phyloP scores from a whole-genome alignment of 768 basidiomycete species.

The Russula dissimulans region DNA sequence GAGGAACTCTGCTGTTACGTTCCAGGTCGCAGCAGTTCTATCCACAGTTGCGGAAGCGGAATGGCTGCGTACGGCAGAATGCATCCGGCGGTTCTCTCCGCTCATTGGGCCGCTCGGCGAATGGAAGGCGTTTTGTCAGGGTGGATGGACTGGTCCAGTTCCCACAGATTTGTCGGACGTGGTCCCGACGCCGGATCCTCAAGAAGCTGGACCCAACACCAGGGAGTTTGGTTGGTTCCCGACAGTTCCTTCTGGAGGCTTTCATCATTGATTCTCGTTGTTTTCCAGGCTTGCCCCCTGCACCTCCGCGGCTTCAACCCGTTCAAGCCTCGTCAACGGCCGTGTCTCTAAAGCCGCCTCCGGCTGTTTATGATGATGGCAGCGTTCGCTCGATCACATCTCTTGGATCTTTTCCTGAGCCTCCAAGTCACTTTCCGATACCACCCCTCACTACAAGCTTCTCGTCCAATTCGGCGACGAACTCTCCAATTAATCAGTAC shows the following conservation, averaged over 20 bases:
- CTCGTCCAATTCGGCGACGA: constrained; percentile 9
- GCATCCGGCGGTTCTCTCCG: constrained; percentile 57
- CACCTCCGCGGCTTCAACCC: neutral
- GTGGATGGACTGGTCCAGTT: constrained; percentile 50
- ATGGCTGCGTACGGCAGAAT: constrained; percentile 65
- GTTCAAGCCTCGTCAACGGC: neutral
- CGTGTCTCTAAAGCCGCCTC: constrained; percentile 1
- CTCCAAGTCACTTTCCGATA: constrained; percentile 63
- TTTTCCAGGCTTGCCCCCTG: neutral
- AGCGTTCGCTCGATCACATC: constrained; percentile 41
- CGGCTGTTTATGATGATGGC: constrained; percentile 16
- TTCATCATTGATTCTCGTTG: neutral
- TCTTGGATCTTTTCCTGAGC: constrained; percentile 62
- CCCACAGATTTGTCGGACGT: constrained; percentile 37
- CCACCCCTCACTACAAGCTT: constrained; percentile 32
- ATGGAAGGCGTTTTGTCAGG: constrained; percentile 69
- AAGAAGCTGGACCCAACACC: neutral
- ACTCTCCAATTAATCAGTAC: neutral
- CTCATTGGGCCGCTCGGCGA: constrained; percentile 62
- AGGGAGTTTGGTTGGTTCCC: neutral
- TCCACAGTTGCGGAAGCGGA: constrained; percentile 70
- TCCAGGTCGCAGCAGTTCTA: constrained; percentile 53
- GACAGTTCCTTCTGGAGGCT: neutral
- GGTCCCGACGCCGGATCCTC: constrained; percentile 11
- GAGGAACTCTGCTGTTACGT: constrained; percentile 48